Evolutionary conservation across 148 eudicot species (phyloP), one percentile per base, ranked within the genome.

Genomic region (Pharnaceum exiguum): DNA sequence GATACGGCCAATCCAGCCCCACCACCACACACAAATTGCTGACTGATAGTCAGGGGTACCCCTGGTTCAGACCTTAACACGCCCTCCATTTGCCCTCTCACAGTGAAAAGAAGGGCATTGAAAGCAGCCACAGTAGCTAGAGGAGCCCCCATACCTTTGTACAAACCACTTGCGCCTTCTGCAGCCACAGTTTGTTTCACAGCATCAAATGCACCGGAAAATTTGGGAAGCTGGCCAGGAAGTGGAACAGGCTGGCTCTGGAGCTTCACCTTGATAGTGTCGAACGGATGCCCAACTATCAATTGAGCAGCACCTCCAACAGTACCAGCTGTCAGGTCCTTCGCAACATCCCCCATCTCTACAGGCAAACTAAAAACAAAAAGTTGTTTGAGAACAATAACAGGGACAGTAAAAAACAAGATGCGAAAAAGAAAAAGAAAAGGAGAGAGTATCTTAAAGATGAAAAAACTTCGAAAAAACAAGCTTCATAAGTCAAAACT

Each of bases 91-190:
- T 88, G 98, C 11, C 98, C 98, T 42, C 95, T 80, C 8, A 85
- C 98, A 0, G 90, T 65, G 75, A 93, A 93, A 30, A 93, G 83
- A 7, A 93, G 60, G 8, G 98, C 98, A 45, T 93, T 93, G 63
- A 88, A 88, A 44, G 80, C 95, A 3, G 98, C 98, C 17, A 93
- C 96, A 0, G 98, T 93, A 62, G 98, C 98, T 61, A 93, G 95
- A 47, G 98, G 98, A 33, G 98, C 98, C n/a, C 98, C 98, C 96
- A 93, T 85, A 19, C 98, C 98, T 66, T 93, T 93, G 85, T 75
- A 93, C 66, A 93, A 48, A 7, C 98, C 98, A 36, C 76, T 35
- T 12, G 89, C 69, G 50, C 98, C 98, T 71, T 93, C 98, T n/a
- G 86, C 84, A 2, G 96, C 96, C 24, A 91, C 0, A 32, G 98